Percentiles rank a stretch among this genome's conserved stretches.
Conservation (phyloP, 139 green algal species). For the Asterochloris erici region DNA sequence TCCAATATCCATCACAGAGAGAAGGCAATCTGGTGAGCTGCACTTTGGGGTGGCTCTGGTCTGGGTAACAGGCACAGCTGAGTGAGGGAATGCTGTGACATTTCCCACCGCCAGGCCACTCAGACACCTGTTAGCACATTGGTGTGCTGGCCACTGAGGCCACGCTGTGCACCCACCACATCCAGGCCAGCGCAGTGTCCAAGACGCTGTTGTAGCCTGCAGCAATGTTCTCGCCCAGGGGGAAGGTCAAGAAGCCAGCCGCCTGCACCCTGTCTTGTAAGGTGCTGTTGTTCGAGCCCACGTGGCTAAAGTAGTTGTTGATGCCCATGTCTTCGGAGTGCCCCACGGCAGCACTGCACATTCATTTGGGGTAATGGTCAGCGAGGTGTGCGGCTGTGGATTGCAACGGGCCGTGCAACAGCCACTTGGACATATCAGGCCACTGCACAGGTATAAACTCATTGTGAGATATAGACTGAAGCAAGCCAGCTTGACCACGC, state of each 20-base stretch:
- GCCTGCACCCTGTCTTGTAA: conserved; percentile 14
- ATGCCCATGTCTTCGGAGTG: conserved; percentile 29
- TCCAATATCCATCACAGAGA: too few species aligned
- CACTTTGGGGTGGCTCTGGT: too few species aligned
- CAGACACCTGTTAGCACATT: too few species aligned
- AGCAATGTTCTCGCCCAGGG: conserved; percentile 34
- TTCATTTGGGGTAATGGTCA: background rate
- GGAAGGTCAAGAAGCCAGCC: conserved; percentile 21
- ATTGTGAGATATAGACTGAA: too few species aligned
- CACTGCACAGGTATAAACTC: too few species aligned
- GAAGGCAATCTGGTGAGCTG: too few species aligned
- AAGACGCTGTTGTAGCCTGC: conserved; percentile 23
- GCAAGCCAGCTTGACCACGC: too few species aligned
- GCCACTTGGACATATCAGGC: too few species aligned
- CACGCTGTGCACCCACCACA: conserved; percentile 22
- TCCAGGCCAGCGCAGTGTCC: conserved; percentile 24
- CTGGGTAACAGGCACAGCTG: too few species aligned
- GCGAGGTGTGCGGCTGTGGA: background rate
- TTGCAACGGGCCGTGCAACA: background rate
- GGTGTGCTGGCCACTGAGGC: background rate
- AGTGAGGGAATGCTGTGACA: background rate
- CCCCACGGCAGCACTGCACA: conserved; percentile 13
- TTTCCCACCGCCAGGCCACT: background rate
- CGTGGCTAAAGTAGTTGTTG: conserved; percentile 26
- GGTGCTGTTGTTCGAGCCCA: background rate